Conservation (phyloP, 2,329 filamentous ascomycete species). For the Cercospora berteroae region DNA sequence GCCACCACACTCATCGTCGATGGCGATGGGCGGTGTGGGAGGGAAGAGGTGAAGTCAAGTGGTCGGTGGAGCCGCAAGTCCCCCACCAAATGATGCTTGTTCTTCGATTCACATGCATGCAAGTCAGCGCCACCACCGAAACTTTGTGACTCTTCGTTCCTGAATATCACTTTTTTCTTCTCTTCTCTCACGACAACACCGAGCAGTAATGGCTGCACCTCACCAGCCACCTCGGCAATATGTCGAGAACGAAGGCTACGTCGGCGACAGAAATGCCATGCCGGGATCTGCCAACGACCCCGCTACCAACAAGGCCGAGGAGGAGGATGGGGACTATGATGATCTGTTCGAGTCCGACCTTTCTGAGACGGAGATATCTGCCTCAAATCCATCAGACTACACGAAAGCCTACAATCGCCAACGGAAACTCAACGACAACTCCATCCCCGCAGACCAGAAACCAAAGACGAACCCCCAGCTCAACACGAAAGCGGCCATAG, state of each 20-base stretch:
- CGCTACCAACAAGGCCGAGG: slow-evolving; percentile 20
- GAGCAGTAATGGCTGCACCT: slow-evolving; percentile 20
- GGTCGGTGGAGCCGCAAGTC: slow-evolving; percentile 2
- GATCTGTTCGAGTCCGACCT: slow-evolving; percentile 62
- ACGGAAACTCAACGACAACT: slow-evolving; percentile 60
- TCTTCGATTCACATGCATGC: slow-evolving; percentile 12
- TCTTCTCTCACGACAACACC: neutral
- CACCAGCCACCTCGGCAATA: slow-evolving; percentile 34
- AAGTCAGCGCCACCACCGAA: slow-evolving; percentile 4
- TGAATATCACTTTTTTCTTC: slow-evolving; percentile 6
- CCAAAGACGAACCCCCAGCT: slow-evolving; percentile 74
- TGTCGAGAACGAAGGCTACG: slow-evolving; percentile 37
- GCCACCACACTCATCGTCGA: slow-evolving; percentile 22
- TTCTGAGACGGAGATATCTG: slow-evolving; percentile 51
- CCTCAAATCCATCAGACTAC: slow-evolving; percentile 63
- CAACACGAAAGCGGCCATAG: slow-evolving; percentile 75
- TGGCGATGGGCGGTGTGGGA: neutral
- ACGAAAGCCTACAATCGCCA: slow-evolving; percentile 90
- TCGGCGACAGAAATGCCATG: slow-evolving; percentile 28
- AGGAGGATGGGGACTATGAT: slow-evolving; percentile 50
- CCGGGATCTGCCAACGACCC: slow-evolving; percentile 30
- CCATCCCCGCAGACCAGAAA: slow-evolving; percentile 52
- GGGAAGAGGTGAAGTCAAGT: neutral
- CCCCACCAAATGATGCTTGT: neutral
- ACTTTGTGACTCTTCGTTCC: slow-evolving; percentile 16